Evolutionary conservation across 176 grass and related monocot genomes (phyloP).

Genomic region (Canna indica): DNA sequence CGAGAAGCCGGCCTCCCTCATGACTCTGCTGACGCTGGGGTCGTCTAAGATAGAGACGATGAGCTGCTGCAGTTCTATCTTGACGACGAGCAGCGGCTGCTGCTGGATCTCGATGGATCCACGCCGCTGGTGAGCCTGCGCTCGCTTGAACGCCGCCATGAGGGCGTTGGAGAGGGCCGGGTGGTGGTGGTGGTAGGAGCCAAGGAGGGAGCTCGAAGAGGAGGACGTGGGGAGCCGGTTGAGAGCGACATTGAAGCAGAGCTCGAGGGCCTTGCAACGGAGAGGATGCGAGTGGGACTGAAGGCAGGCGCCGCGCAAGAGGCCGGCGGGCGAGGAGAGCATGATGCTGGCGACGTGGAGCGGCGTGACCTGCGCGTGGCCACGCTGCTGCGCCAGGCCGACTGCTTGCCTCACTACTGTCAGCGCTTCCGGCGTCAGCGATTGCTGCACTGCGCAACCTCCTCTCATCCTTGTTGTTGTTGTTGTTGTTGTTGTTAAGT

Average conservation of each 20-base stretch:
- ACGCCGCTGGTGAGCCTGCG: constrained; percentile 80
- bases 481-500: not conserved
- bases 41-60: constrained; percentile 92
- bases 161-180: constrained; percentile 88
- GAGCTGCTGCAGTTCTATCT: constrained; percentile 83
- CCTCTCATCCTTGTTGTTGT: constrained; percentile 36
- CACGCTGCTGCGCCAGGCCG: constrained; percentile 53
- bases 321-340: constrained; percentile 44
- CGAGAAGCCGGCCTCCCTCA: constrained; percentile 95
- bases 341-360: constrained; percentile 83
- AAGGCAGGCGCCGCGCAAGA: constrained; percentile 71
- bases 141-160: constrained; percentile 85
- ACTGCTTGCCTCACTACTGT: constrained; percentile 65
- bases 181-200: constrained; percentile 19
- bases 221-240: constrained; percentile 73
- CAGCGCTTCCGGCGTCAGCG: constrained; percentile 55
- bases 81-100: constrained; percentile 32
- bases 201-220: constrained; percentile 7
- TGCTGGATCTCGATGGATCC: constrained; percentile 42
- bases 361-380: constrained; percentile 87
- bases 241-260: constrained; percentile 98
- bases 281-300: constrained; percentile 80
- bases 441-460: constrained; percentile 78
- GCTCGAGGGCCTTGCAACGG: constrained; percentile 92
- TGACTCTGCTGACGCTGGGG: constrained; percentile 94